phyloP scores from a whole-genome alignment of 768 basidiomycete genomes.

The Polyporus arcularius region DNA sequence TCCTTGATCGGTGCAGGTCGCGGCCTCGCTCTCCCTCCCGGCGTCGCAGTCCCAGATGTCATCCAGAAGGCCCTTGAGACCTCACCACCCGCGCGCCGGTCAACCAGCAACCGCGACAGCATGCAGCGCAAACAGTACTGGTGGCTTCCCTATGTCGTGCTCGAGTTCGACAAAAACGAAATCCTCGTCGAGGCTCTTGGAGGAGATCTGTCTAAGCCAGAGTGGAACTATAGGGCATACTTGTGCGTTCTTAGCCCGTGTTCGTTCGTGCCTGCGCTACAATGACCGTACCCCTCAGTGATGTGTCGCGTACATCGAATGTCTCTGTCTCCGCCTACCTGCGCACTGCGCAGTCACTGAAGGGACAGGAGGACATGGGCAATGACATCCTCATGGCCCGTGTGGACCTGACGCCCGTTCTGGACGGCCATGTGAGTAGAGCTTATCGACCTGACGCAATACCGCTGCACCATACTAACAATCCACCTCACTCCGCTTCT shows the following conservation, averaged over 20 bases:
- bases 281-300: slow-evolving; percentile 47
- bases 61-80: slow-evolving; percentile 81
- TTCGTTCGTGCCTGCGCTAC: background rate
- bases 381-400: slow-evolving; percentile 95
- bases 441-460: slow-evolving; percentile 5
- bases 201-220: slow-evolving; percentile 85
- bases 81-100: slow-evolving; percentile 52
- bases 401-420: slow-evolving; percentile 81
- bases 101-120: slow-evolving; percentile 82
- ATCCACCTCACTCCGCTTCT: slow-evolving; percentile 8
- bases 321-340: slow-evolving; percentile 92
- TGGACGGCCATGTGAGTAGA: slow-evolving; percentile 70
- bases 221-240: slow-evolving; percentile 95
- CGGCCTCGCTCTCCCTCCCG: slow-evolving; percentile 78
- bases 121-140: slow-evolving; percentile 91
- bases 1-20: slow-evolving; percentile 52
- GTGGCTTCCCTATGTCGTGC: slow-evolving; percentile 96
- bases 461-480: slow-evolving; percentile 13
- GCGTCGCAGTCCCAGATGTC: slow-evolving; percentile 76
- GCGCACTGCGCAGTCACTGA: slow-evolving; percentile 70
- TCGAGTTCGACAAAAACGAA: slow-evolving; percentile 98
- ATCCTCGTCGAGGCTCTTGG: slow-evolving; percentile 94
- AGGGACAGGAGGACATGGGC: slow-evolving; percentile 92
- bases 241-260: slow-evolving; percentile 62
- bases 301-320: slow-evolving; percentile 92